Evolutionary conservation across 108 stramenopile species (phyloP).

Genomic region (Nitzschia palea): DNA sequence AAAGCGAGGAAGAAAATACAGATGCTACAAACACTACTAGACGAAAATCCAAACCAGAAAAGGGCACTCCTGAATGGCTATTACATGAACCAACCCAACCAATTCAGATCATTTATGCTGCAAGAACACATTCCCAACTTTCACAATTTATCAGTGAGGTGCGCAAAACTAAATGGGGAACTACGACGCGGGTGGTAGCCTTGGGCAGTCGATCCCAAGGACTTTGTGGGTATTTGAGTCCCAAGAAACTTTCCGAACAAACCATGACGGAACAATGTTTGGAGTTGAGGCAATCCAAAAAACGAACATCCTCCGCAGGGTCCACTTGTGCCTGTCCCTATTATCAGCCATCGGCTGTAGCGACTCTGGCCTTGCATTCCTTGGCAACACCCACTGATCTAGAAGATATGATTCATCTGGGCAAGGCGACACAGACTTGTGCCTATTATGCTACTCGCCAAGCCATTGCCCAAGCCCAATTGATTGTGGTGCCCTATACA

Average conservation of each 20-base stretch:
- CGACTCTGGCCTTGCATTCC: conserved; percentile 80
- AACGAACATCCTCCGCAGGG: conserved; percentile 1
- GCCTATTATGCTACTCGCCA: conserved; percentile 93
- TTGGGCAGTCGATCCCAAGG: conserved; percentile 79
- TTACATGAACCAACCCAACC: neutral
- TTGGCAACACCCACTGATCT: conserved; percentile 84
- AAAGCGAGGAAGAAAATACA: neutral
- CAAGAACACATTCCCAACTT: conserved; percentile 96
- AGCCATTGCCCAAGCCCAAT: conserved; percentile 80
- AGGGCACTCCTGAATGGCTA: conserved; percentile 8
- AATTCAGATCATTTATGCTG: conserved; percentile 85
- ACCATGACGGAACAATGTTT: conserved; percentile 89
- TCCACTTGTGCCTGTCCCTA: conserved; percentile 58
- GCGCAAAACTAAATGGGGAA: conserved; percentile 64
- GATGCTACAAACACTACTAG: neutral
- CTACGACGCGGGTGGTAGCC: conserved; percentile 73
- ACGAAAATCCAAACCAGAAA: neutral
- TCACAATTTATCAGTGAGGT: conserved; percentile 95
- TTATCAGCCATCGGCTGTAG: conserved; percentile 53
- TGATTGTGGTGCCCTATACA: conserved; percentile 93
- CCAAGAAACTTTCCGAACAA: conserved; percentile 44
- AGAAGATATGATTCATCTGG: conserved; percentile 84
- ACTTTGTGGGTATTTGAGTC: conserved; percentile 64
- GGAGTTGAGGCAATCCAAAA: conserved; percentile 82
- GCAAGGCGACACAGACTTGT: conserved; percentile 74